Conservation (phyloP, 140 eudicot species). For the Ambrosia hybrid region DNA sequence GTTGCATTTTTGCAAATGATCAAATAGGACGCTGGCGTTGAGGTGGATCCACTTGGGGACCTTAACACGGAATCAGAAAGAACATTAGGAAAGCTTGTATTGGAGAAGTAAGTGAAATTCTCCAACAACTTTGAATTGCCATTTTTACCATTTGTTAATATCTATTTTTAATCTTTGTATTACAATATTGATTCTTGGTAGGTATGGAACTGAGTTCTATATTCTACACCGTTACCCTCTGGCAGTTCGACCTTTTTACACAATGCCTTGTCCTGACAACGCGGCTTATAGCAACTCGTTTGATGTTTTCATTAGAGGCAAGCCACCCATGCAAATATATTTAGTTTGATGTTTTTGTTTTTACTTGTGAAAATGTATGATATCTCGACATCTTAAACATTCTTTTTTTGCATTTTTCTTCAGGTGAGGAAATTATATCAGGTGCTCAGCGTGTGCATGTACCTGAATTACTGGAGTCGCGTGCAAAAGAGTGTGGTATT, state of each 20-base stretch:
- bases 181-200: slow-evolving; percentile 18
- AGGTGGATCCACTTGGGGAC: slow-evolving; percentile 87
- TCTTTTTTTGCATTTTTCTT: slow-evolving; percentile 4
- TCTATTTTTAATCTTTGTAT: too few species aligned
- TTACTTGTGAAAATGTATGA: background rate
- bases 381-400: background rate
- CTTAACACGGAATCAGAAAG: slow-evolving; percentile 90
- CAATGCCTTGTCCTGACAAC: slow-evolving; percentile 85
- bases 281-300: slow-evolving; percentile 74
- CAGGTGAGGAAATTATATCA: slow-evolving; percentile 86
- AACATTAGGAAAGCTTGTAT: slow-evolving; percentile 73
- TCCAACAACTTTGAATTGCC: background rate
- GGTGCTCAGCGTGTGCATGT: slow-evolving; percentile 90
- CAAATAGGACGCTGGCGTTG: slow-evolving; percentile 81
- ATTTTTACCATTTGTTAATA: background rate
- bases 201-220: slow-evolving; percentile 90
- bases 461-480: slow-evolving; percentile 60
- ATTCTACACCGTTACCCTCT: slow-evolving; percentile 86
- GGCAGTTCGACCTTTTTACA: slow-evolving; percentile 89
- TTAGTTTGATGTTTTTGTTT: background rate
- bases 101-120: slow-evolving; percentile 52
- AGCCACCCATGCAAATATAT: slow-evolving; percentile 5
- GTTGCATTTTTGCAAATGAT: slow-evolving; percentile 7
- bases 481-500: slow-evolving; percentile 68
- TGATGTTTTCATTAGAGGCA: slow-evolving; percentile 93